phyloP scores from a whole-genome alignment of 169 alveolate species.

The Ichthyophthirius multifiliis region DNA sequence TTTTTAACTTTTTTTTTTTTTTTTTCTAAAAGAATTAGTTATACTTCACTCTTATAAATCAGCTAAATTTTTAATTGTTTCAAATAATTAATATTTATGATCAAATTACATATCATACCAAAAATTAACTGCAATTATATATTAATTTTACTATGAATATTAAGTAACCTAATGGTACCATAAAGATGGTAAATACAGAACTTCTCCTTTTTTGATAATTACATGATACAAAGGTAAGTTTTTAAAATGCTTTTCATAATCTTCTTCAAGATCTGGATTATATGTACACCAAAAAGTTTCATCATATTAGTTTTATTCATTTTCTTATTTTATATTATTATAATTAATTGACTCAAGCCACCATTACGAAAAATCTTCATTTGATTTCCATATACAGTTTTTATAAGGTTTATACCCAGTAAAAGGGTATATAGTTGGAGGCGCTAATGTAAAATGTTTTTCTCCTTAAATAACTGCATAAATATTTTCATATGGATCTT shows the following conservation, averaged over 20 bases:
- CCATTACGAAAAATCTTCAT: not conserved
- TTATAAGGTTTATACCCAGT: not conserved
- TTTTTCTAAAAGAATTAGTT: too few species aligned
- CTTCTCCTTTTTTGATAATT: not conserved
- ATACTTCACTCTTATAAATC: too few species aligned
- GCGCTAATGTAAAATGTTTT: slow-evolving; percentile 20
- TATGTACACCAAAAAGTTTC: not conserved
- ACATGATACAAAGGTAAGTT: slow-evolving; percentile 7
- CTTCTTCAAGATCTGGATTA: not conserved
- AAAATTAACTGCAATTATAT: slow-evolving; percentile 7
- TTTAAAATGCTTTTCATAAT: not conserved
- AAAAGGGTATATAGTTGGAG: slow-evolving; percentile 5
- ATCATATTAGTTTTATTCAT: not conserved
- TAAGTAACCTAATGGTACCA: slow-evolving; percentile 16
- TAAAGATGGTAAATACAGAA: slow-evolving; percentile 3
- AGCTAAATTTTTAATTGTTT: not conserved
- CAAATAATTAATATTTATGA: slow-evolving; percentile 1
- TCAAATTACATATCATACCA: slow-evolving; percentile 19
- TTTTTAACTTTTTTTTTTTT: too few species aligned
- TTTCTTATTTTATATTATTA: not conserved
- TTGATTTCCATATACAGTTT: not conserved
- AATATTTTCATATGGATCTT: slow-evolving; percentile 14
- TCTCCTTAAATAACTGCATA: slow-evolving; percentile 7
- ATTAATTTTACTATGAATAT: not conserved
- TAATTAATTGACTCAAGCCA: not conserved